Base-by-base conservation (phyloP, 225 moss, liverwort and hornwort genomes). In the Antitrichia curtipendula region DNA sequence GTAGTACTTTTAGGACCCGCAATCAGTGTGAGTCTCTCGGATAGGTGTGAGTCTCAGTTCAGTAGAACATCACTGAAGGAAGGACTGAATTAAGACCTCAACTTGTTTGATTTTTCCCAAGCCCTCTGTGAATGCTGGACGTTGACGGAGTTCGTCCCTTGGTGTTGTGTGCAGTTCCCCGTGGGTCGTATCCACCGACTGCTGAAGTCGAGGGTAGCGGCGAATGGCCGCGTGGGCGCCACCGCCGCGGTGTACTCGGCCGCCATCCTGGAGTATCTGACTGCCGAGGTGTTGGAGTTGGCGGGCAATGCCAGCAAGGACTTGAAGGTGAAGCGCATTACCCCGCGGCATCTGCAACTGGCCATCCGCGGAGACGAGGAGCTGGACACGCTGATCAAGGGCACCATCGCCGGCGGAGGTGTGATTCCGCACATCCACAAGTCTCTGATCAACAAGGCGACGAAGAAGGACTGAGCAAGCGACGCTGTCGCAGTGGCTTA, bases 221-320 rank as follows among this genome's bases (percentile, higher is more conserved):
- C 97, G 14, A 97, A 97, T 49, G 97, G 97, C 16, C 94, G 97
- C 86, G 97, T 97, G 40, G 97, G 97, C 12, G 96, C 97, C 21
- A 97, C 97, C 12, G 97, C 97, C 12, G 97, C 97, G 9, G 97
- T 97, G 59, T 97, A 97, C 88, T 96, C 97, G 50, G 97, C 97
- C 28, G 97, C 97, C 80, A 97, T 97, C 47, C 83, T 97, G 72
- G 97, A 97, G 91, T 97, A 97, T 82, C 83, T 97, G 73, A 97
- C 97, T 13, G 97, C 97, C 19, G 97, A 97, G 91, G 97, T 97
- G 45, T 82, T 97, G 91, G 97, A 97, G 95, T 75, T 97, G 89
- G 97, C 97, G 61, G 97, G 97, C 40, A 97, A 97, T 65, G 97
- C 97, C 19, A 97, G 97, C 61, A 97, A 97, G 88, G 97, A 97